These are phyloP conservation scores for Fremontodendron californicum DNA, from an alignment of 345 rosid genomes.

Conservation along the genomic window DNA sequence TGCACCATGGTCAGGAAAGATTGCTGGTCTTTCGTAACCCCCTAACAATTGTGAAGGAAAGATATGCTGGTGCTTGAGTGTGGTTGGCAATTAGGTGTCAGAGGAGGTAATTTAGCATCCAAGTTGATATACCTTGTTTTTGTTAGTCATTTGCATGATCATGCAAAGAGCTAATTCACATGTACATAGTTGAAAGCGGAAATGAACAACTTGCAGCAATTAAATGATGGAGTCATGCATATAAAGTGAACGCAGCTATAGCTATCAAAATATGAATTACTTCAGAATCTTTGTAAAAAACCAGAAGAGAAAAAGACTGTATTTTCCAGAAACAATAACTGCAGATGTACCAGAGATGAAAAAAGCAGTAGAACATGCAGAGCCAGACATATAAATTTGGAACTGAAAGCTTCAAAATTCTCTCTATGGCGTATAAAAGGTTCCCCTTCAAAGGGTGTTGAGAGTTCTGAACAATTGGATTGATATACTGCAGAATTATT, in stretches of 20 bases:
- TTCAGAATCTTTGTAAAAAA: background rate
- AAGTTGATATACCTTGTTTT: background rate
- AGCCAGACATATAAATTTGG: constrained; percentile 97
- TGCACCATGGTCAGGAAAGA: background rate
- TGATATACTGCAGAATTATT: constrained; percentile 77
- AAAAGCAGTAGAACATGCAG: constrained; percentile 97
- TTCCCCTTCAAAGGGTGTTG: constrained; percentile 92
- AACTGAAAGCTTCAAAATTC: constrained; percentile 96
- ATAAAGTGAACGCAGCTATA: background rate
- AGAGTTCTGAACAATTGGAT: constrained; percentile 92
- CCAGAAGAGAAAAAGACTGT: background rate
- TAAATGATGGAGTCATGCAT: background rate
- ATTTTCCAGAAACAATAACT: constrained; percentile 5
- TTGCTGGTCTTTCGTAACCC: background rate
- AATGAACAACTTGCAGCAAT: background rate
- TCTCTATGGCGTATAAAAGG: constrained; percentile 77
- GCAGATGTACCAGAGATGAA: constrained; percentile 81
- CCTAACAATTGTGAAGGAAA: background rate
- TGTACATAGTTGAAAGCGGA: background rate
- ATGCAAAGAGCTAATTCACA: background rate
- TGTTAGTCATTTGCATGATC: background rate
- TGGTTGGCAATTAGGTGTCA: background rate
- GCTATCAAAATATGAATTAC: background rate
- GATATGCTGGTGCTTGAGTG: background rate
- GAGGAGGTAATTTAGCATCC: background rate